Evolutionary conservation across 306 rosid species (phyloP).

Genomic region (Prunus campanulata): DNA sequence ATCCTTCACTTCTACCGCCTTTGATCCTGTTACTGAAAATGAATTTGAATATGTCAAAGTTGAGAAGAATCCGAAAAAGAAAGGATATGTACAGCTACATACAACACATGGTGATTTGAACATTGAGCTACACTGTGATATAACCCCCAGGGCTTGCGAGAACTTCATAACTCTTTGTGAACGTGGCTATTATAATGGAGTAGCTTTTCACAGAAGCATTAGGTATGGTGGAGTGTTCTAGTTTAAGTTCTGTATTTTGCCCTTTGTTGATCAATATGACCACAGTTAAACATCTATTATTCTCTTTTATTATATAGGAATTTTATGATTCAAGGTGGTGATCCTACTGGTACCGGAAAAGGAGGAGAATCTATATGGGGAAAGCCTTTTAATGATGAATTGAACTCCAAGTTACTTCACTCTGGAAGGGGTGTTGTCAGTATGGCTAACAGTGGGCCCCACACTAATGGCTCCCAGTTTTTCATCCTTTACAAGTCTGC

Average conservation of each 20-base stretch:
- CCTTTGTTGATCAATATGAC: constrained; percentile 7
- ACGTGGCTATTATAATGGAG: constrained; percentile 87
- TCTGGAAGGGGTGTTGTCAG: constrained; percentile 95
- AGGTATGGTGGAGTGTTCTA: constrained; percentile 42
- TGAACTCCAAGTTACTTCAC: constrained; percentile 89
- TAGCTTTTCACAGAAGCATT: constrained; percentile 82
- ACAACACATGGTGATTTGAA: constrained; percentile 95
- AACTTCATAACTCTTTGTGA: constrained; percentile 95
- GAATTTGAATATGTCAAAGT: constrained; percentile 90
- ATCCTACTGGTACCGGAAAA: constrained; percentile 93
- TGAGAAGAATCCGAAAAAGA: constrained; percentile 93
- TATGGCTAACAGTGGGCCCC: constrained; percentile 99
- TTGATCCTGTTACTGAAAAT: constrained; percentile 84
- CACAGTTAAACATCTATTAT: constrained; percentile 5
- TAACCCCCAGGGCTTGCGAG: constrained; percentile 89
- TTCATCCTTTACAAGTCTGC: constrained; percentile 94
- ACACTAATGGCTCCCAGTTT: constrained; percentile 96
- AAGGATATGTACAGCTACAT: constrained; percentile 90
- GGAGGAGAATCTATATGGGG: constrained; percentile 99
- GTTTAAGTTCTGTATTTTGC: background rate
- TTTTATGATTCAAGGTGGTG: constrained; percentile 98
- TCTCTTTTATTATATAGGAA: constrained; percentile 50
- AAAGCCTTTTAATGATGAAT: constrained; percentile 86
- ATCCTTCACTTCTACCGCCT: constrained; percentile 93
- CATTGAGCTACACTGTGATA: constrained; percentile 93